Conservation (phyloP, 257 asterid genomes). For the Jasminum sambac region DNA sequence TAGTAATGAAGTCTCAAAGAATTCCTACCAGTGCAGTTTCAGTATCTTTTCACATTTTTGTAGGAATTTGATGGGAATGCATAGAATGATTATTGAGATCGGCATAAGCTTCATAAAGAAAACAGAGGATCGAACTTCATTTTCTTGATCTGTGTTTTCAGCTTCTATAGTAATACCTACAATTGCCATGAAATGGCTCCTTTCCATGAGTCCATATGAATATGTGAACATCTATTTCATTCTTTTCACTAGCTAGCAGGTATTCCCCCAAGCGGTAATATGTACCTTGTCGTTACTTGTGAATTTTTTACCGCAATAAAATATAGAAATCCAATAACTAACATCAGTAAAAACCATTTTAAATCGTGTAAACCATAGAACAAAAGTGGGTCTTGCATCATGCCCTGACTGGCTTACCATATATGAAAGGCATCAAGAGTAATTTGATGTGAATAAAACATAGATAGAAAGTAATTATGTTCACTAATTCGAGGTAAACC, state of each 20-base stretch:
- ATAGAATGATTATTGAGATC: constrained; percentile 4
- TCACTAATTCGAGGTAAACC: not conserved
- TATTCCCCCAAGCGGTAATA: not conserved
- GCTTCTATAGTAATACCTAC: not conserved
- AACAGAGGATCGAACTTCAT: not conserved
- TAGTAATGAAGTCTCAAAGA: not conserved
- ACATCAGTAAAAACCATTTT: too few relatives aligned
- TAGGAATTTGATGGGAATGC: not conserved
- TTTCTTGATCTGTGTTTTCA: not conserved
- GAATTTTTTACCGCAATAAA: not conserved
- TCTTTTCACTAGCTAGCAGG: not conserved
- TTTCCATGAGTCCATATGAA: not conserved
- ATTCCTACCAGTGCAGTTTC: not conserved
- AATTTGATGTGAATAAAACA: not conserved
- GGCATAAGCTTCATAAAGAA: not conserved
- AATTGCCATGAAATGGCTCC: not conserved
- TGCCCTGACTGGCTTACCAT: too few relatives aligned
- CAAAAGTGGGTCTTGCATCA: too few relatives aligned
- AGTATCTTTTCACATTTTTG: not conserved
- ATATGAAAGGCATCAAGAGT: too few relatives aligned
- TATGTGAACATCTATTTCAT: not conserved
- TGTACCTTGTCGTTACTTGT: not conserved
- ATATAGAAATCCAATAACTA: too few relatives aligned
- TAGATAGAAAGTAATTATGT: not conserved
- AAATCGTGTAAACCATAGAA: too few relatives aligned